Evolutionary conservation across 176 grass and related monocot species (phyloP), one percentile per base, ranked within the genome.

Genomic region (Phragmites australis): DNA sequence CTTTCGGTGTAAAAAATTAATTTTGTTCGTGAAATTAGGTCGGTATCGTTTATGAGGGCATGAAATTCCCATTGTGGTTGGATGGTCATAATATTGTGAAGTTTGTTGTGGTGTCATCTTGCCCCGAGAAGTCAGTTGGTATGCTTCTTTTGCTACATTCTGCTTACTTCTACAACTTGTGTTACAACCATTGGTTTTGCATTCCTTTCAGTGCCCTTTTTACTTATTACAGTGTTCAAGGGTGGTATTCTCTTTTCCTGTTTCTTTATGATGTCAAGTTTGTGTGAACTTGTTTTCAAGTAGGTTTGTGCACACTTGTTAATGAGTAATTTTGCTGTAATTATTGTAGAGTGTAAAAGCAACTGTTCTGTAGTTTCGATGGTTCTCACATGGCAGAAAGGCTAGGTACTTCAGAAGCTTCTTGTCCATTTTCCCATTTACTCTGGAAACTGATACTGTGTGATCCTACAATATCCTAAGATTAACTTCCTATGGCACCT

Each of bases 61-160:
- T 98, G 90, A 94, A 91, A 91, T 98, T 98, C 49, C 95, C 95
- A 26, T 85, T 98, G 74, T 93, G 92, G 90, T 84, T 98, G 81
- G 90, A 94, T 75, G 86, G 87, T 21, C 95, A 94, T 88, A 92
- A 91, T 82, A 83, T 94, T 75, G 92, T 98, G 62, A 91, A 98
- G 78, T 93, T 98, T 75, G 55, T 94, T 75, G 92, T 98, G 18
- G 42, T 84, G 65, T 94, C 92, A 71, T 89, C 83, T 53, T 84
- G 45, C 72, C 95, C 88, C 25, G 85, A 87, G 32, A 94, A 98
- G 82, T 83, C 83, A 62, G 75, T 89, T 77, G 92, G 92, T 94
- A 88, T 81, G 81, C 26, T 34, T 48, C 22, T 52, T 42, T 78
- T 64, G 17, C 44, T 51, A 57, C 17, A 27, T 70, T 68, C 6